phyloP scores from a whole-genome alignment of 345 rosid species.

The Eucalyptus caleyi region DNA sequence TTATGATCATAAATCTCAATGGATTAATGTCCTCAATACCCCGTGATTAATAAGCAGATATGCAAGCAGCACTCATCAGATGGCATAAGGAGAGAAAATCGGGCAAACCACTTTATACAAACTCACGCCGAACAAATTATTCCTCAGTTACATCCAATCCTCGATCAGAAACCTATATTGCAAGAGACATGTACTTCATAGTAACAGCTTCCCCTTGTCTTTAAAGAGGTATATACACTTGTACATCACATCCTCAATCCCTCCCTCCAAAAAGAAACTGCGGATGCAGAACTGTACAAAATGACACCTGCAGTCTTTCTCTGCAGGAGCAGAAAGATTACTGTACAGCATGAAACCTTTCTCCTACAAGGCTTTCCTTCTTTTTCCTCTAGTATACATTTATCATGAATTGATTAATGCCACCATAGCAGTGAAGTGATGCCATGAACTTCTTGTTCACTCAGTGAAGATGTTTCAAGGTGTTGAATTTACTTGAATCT shows the following conservation, averaged over 20 bases:
- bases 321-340: not conserved
- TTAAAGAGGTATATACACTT: not conserved
- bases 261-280: not conserved
- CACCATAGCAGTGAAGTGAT: not conserved
- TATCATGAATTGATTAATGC: not conserved
- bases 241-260: constrained; percentile 1
- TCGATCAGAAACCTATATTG: not conserved
- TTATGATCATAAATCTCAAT: not conserved
- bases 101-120: not conserved
- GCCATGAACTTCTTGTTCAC: constrained; percentile 10
- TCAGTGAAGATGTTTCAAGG: constrained; percentile 28
- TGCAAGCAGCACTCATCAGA: not conserved
- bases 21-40: not conserved
- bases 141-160: not conserved
- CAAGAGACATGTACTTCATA: not conserved
- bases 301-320: not conserved
- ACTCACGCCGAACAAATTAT: not conserved
- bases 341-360: not conserved
- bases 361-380: not conserved
- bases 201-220: not conserved
- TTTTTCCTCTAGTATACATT: not conserved
- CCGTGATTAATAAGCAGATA: not conserved
- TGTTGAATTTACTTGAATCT: constrained; percentile 49
- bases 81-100: not conserved
- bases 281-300: constrained; percentile 16